Evolutionary conservation across 805 yeast genomes (phyloP), one percentile per base, ranked within the genome.

Genomic region (Lipomyces kockii): DNA sequence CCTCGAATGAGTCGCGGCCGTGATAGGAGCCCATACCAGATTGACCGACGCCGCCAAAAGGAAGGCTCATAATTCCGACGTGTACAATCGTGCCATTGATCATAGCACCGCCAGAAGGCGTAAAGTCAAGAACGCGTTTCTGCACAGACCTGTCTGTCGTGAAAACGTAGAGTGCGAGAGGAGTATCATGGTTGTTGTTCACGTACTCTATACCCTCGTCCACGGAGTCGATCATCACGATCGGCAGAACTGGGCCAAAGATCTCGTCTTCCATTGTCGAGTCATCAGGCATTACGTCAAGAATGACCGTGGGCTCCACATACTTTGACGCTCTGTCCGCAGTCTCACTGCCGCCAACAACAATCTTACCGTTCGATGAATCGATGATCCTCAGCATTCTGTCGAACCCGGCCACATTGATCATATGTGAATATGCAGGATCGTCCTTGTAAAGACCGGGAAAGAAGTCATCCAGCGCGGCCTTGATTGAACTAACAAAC

Each of bases 41-140:
- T 17, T 76, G 76, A 14, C 98, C 97, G 64, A 93, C 80, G 29
- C 98, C 98, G 43, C 98, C 98, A 78, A 93, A 94, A 32, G 98
- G 98, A 2, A 91, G 85, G 60, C 83, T 82, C 6, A 82, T 66
- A 62, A 89, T 82, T 0, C 86, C 93, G 55, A 86, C 91, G 70
- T 92, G 97, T 74, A 90, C 68, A 59, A 91, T 61, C 0, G 87
- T 83, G 71, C 92, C 97, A 75, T 92, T 91, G 68, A 90, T 80
- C 58, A 86, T 77, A 14, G 87, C 80, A 3, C 86, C 89, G 34
- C 97, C 97, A 0, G 95, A 88, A 74, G 96, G 84, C 29, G 91
- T 80, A 9, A 81, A 74, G 3, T 79, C 76, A 65, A 83, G 78
- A 67, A 91, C 85, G 64, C 78, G 78, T 3, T 83, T 77, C 65